phyloP scores from a whole-genome alignment of 2,329 filamentous ascomycete genomes.

The Rhinocladiella mackenziei region DNA sequence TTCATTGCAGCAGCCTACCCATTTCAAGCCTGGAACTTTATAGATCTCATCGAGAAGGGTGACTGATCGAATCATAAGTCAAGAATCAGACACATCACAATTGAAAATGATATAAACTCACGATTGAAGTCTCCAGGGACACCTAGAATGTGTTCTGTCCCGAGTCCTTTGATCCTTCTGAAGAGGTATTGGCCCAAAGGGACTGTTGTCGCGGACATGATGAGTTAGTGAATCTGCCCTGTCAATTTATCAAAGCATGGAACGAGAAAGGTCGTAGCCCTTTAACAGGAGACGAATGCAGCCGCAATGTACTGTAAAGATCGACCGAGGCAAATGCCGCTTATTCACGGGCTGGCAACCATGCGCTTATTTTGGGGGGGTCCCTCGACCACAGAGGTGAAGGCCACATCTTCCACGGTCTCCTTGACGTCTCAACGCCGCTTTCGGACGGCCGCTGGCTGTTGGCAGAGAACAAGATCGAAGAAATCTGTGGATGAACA shows the following conservation, averaged over 20 bases:
- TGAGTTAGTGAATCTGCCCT: constrained; percentile 1
- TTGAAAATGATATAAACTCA: too few species aligned
- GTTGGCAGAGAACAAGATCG: too few species aligned
- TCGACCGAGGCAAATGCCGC: too few species aligned
- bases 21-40: constrained; percentile 42
- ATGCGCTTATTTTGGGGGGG: too few species aligned
- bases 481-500: too few species aligned
- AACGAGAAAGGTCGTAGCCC: too few species aligned
- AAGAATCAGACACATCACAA: background rate
- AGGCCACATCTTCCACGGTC: too few species aligned
- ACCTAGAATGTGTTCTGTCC: constrained; percentile 48
- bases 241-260: background rate
- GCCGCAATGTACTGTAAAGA: too few species aligned
- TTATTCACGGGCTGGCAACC: too few species aligned
- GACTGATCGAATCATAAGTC: constrained; percentile 9
- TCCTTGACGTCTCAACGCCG: too few species aligned
- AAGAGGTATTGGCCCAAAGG: constrained; percentile 47
- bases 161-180: constrained; percentile 45
- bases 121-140: constrained; percentile 45
- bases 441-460: too few species aligned
- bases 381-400: too few species aligned
- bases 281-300: background rate
- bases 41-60: constrained; percentile 52
- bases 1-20: constrained; percentile 57
- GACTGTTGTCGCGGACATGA: constrained; percentile 16